Percentiles rank a stretch among this genome's conserved stretches.
Evolutionary conservation across 371 early-diverging fungal species (phyloP).

Genomic region (Polyrhizophydium stewartii): DNA sequence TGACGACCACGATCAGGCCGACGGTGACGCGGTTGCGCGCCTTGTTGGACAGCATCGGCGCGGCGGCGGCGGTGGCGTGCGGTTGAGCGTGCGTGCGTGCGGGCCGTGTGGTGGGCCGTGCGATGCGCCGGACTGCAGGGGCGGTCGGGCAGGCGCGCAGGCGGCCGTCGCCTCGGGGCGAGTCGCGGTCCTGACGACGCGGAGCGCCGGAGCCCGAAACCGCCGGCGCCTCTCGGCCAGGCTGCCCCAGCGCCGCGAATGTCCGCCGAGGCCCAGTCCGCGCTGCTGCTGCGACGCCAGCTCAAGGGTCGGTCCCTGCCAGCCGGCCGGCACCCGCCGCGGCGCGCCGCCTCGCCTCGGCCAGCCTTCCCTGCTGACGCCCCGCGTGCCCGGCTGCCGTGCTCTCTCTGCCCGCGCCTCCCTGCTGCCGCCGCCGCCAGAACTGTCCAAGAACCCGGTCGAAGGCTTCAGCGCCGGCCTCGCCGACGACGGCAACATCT

Average conservation of each 20-base stretch:
- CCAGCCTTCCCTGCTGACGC: background rate
- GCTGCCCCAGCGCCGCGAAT: too few relatives aligned
- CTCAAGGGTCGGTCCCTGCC: constrained; percentile 9
- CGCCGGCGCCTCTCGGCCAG: too few relatives aligned
- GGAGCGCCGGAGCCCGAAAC: too few relatives aligned
- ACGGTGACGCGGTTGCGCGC: constrained; percentile 18
- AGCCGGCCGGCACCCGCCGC: background rate
- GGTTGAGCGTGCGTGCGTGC: too few relatives aligned
- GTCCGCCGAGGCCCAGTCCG: constrained; percentile 11
- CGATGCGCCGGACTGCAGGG: too few relatives aligned
- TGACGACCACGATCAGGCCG: constrained; percentile 19
- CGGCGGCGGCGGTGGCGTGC: too few relatives aligned
- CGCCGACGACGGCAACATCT: constrained; percentile 35
- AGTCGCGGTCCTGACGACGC: too few relatives aligned
- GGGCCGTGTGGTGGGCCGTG: too few relatives aligned
- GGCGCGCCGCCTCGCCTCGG: too few relatives aligned
- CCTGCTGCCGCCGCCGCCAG: constrained; percentile 21
- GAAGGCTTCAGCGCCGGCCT: constrained; percentile 82
- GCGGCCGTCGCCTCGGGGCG: too few relatives aligned
- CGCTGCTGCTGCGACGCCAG: constrained; percentile 16
- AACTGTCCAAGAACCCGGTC: constrained; percentile 64
- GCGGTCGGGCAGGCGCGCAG: too few relatives aligned
- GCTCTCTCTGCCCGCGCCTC: background rate
- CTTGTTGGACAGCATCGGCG: constrained; percentile 10
- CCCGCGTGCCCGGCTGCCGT: background rate